Evolutionary conservation across 371 early-diverging fungal species (phyloP), one percentile per base, ranked within the genome.

Genomic region (Mortierella sp.): DNA sequence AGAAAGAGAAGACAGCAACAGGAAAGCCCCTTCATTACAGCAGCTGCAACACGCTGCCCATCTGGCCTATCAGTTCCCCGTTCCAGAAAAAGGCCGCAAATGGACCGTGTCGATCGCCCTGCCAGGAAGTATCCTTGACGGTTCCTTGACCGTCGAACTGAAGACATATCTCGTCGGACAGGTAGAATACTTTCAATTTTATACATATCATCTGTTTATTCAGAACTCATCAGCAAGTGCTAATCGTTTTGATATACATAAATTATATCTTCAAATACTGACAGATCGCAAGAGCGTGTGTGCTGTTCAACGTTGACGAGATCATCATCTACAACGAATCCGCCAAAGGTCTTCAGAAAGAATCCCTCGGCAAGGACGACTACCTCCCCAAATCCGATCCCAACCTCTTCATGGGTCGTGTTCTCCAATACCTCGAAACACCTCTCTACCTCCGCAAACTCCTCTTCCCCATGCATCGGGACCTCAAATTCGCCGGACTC

Each of bases 151-250:
- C 1, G 72, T 86, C 28, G 92, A 93, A 65, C 64, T 93, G 58
- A 86, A 88, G 70, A 93, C 92, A 0, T 87, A 90, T 62, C 75
- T 90, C 15, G 93, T 88, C 6, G 92, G 93, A 37, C 90, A 92
- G 79, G 89, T 86, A 79, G 34, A 51, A 4, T 26, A 2, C 30
- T 37, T 23, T n/a, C 17, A 28, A 44, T 24, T 24, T 21, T 21
- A n/a, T n/a, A n/a, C n/a, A n/a, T n/a, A n/a, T n/a, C n/a, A n/a
- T n/a, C n/a, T n/a, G n/a, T n/a, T n/a, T n/a, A n/a, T n/a, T n/a
- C n/a, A n/a, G n/a, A n/a, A n/a, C n/a, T n/a, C n/a, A n/a, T n/a
- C n/a, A n/a, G n/a, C n/a, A n/a, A n/a, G n/a, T n/a, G n/a, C n/a
- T n/a, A n/a, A n/a, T n/a, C n/a, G n/a, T n/a, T n/a, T n/a, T n/a